Base-by-base conservation (phyloP, 2,329 filamentous ascomycete species). In the Fusarium buxicola region DNA sequence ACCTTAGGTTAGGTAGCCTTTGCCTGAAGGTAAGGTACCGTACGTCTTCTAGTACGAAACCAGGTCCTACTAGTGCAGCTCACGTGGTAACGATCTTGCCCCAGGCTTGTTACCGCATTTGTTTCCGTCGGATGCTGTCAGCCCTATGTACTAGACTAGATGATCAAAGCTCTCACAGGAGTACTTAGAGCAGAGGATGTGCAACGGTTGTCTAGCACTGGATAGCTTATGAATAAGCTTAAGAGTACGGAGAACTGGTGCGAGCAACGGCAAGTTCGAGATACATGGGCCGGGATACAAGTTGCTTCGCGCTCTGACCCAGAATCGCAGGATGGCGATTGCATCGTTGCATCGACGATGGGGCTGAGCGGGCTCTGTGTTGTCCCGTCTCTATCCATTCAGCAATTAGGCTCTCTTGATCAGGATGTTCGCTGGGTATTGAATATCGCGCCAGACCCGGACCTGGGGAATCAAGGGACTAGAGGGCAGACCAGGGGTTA, bases 401-500 rank as follows among this genome's bases (percentile, higher is more conserved):
- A 36, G 31, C 35, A 40, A n/a, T 34, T 50, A 16, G 16, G n/a
- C 32, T 55, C 47, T 51, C 36, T 18, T 47, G 47, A 47, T 39
- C 32, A 28, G 34, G 8, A 41, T 50, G 15, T 16, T 32, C 32
- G 39, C 30, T 53, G 34, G 52, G 25, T 34, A 11, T 46, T 13
- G 16, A 50, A 41, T 31, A 12, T 41, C 39, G 25, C 59, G 25
- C 53, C 60, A 46, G 49, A 48, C 58, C 55, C 55, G 59, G 55
- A 41, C 27, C 61, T 55, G 60, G 58, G 54, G 44, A 55, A 50
- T 36, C 44, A 45, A 56, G 28, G 48, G 50, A 62, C 57, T 38
- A 58, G 60, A 58, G 58, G 60, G 49, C 38, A 69, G 58, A 63
- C 60, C 63, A 50, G 67, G 67, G 52, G 46, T 48, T 34, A 44